phyloP scores from a whole-genome alignment of 2,329 filamentous ascomycete genomes.

The Phoma sp. region DNA sequence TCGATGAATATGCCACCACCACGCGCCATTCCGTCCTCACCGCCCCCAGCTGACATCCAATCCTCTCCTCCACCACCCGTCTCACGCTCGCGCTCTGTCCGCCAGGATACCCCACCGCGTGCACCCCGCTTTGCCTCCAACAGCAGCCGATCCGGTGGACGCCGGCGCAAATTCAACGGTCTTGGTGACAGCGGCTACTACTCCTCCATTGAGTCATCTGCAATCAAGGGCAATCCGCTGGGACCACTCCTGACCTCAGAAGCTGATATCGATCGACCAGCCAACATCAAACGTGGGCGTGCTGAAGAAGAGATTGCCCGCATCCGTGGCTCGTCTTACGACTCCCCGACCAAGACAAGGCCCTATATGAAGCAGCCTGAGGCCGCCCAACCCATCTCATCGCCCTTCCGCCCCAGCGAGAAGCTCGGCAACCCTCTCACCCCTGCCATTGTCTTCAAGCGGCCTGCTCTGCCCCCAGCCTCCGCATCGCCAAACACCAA shows the following conservation, averaged over 20 bases:
- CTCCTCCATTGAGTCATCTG: constrained; percentile 93
- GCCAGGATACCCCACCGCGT: constrained; percentile 78
- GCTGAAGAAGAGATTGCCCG: constrained; percentile 96
- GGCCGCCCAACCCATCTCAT: constrained; percentile 46
- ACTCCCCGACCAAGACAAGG: constrained; percentile 80
- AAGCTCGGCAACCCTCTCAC: constrained; percentile 71
- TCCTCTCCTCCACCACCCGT: constrained; percentile 94
- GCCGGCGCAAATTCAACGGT: constrained; percentile 77
- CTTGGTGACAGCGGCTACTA: constrained; percentile 97
- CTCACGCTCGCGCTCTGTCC: constrained; percentile 59
- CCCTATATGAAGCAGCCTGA: constrained; percentile 58
- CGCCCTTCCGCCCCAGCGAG: constrained; percentile 47
- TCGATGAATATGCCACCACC: constrained; percentile 52
- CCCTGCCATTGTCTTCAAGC: constrained; percentile 81
- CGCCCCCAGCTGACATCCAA: constrained; percentile 72
- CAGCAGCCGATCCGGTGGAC: constrained; percentile 70
- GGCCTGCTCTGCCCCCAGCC: constrained; percentile 66
- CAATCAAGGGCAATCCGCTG: constrained; percentile 71
- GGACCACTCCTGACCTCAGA: constrained; percentile 75
- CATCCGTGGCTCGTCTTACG: constrained; percentile 88
- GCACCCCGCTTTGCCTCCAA: constrained; percentile 65
- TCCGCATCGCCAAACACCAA: constrained; percentile 95
- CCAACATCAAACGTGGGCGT: constrained; percentile 79
- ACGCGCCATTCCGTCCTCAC: constrained; percentile 68
- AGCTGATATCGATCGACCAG: constrained; percentile 71